Evolutionary conservation across 2,329 filamentous ascomycete species (phyloP).

Genomic region (Coniochaeta sp.): DNA sequence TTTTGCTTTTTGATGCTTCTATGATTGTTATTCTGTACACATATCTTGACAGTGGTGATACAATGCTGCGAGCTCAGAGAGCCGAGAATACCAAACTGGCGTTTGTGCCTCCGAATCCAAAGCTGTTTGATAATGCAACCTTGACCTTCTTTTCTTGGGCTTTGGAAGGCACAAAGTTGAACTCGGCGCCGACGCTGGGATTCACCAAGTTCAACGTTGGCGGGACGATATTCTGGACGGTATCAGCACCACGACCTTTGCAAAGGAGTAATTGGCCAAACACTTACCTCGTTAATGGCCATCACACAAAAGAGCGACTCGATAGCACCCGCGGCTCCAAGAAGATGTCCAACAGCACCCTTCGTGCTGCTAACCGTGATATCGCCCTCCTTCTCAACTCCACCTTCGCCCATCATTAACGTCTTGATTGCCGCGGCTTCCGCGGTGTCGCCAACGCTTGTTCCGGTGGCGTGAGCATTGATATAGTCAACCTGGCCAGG

Average conservation of each 20-base stretch:
- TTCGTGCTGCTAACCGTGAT: slow-evolving; percentile 92
- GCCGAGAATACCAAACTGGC: slow-evolving; percentile 74
- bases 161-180: slow-evolving; percentile 74
- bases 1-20: no score
- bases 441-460: slow-evolving; percentile 75
- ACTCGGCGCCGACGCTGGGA: slow-evolving; percentile 60
- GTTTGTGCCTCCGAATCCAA: slow-evolving; percentile 96
- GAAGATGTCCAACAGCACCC: slow-evolving; percentile 82
- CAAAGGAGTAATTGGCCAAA: not conserved
- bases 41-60: not conserved
- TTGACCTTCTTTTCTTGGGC: slow-evolving; percentile 65
- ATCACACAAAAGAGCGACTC: slow-evolving; percentile 83
- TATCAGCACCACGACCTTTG: not conserved
- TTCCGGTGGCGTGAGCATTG: slow-evolving; percentile 93
- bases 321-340: slow-evolving; percentile 85
- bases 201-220: slow-evolving; percentile 78
- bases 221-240: slow-evolving; percentile 62
- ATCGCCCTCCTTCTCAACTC: slow-evolving; percentile 50
- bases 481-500: slow-evolving; percentile 78
- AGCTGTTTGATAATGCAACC: slow-evolving; percentile 86
- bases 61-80: slow-evolving; percentile 5
- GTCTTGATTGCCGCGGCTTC: slow-evolving; percentile 78
- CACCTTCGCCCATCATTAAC: slow-evolving; percentile 68
- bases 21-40: not conserved
- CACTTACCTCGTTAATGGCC: slow-evolving; percentile 67